Evolutionary conservation across 2,329 filamentous ascomycete genomes (phyloP), one percentile per base, ranked within the genome.

Genomic region (Fragosphaeria purpurea): DNA sequence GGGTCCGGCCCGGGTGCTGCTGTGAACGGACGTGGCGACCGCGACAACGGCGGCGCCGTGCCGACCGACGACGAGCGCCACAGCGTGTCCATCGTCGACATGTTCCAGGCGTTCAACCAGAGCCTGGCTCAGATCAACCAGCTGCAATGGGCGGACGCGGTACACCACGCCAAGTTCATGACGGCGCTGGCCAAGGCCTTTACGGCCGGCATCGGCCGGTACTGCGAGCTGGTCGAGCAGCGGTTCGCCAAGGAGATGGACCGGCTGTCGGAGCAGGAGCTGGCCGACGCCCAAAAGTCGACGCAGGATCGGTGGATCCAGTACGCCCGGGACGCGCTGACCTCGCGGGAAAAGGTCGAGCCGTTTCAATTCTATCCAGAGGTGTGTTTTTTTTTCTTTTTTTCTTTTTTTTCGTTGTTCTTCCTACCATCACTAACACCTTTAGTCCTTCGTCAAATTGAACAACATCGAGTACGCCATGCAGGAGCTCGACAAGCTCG

Each of bases 381-480:
- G 79, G 88, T 90, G 71, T 68, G 75, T 66, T 5, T 41, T 5
- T 11, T 12, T 33, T 35, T 8, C 22, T 4, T 37, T 7, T 39
- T 12, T 33, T 35, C 7, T 34, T 4, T 37, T 7, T 39, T 7
- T 43, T 35, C 37, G 11, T 41, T 34, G 13, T 6, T 35, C 9
- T 37, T 39, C 46, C 38, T 58, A 22, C 22, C 22, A 22, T 22
- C 22, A 3, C 22, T 22, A 22, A 22, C 22, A 2, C 22, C 22
- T 3, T 3, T 3, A 95, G 87, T 96, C 90, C 5, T 86, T 98
- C 60, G 89, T 98, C 55, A 98, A 97, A 68, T 78, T 98, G 58
- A 98, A 98, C 73, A 95, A 98, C 62, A 83, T 98, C 57, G 91
- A 96, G 67, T 97, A 88, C 67, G 91, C 90, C 5, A 89, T 95